Percentiles rank a stretch among this genome's conserved stretches.
These are phyloP conservation scores for Cucumis sativus DNA, from an alignment of 306 rosid genomes.

Conservation along the genomic window Cucumber_9930_V3 NC_026660.2:26362001-26362500, in stretches of 20 bases:
- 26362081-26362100: not conserved
- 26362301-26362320: no score
- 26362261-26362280: no score
- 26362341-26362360: no score
- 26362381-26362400: no score
- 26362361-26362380: no score
- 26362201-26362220: not conserved
- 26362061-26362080: not conserved
- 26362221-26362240: not conserved
- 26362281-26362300: no score
- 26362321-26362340: no score
- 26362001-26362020: slow-evolving; percentile 22
- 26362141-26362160: slow-evolving; percentile 4
- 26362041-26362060: not conserved
- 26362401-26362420: no score
- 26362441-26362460: no score
- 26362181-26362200: not conserved
- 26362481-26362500: no score
- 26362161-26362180: slow-evolving; percentile 28
- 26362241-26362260: not conserved
- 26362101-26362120: not conserved
- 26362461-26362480: no score
- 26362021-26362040: slow-evolving; percentile 21
- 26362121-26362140: not conserved
- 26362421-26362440: no score